phyloP scores from a whole-genome alignment of 2,329 filamentous ascomycete genomes.

The Neoscytalidium dimidiatum region DNA sequence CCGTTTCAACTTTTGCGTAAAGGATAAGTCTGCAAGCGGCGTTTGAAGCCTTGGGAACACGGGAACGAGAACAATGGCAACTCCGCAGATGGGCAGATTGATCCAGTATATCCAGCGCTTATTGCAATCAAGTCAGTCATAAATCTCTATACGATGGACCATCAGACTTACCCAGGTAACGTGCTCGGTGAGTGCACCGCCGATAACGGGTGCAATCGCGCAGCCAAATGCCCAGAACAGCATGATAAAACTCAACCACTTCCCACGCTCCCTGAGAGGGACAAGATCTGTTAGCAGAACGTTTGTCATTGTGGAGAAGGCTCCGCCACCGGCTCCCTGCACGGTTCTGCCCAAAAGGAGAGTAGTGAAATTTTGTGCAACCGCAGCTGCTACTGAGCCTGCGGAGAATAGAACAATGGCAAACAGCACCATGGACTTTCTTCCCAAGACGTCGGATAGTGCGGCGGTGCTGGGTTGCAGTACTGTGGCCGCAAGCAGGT shows the following conservation, averaged over 20 bases:
- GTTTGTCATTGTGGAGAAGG: slow-evolving; percentile 47
- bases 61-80: slow-evolving; percentile 31
- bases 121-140: too few species aligned
- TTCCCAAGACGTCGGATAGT: slow-evolving; percentile 51
- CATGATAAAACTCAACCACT: slow-evolving; percentile 26
- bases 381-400: slow-evolving; percentile 43
- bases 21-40: too few species aligned
- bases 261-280: slow-evolving; percentile 24
- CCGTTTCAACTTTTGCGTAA: slow-evolving; percentile 47
- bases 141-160: too few species aligned
- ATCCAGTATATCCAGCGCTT: slow-evolving; percentile 44
- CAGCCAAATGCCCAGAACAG: slow-evolving; percentile 34
- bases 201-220: slow-evolving; percentile 36
- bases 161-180: too few species aligned
- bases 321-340: slow-evolving; percentile 57
- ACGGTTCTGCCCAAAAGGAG: slow-evolving; percentile 48
- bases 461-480: slow-evolving; percentile 54
- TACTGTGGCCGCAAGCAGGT: slow-evolving; percentile 66
- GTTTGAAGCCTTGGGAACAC: slow-evolving; percentile 46
- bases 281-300: slow-evolving; percentile 24
- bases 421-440: slow-evolving; percentile 42
- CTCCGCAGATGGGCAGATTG: slow-evolving; percentile 38
- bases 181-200: slow-evolving; percentile 28
- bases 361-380: slow-evolving; percentile 45
- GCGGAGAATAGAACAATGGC: slow-evolving; percentile 46